Base-by-base conservation (phyloP, 495 filamentous ascomycete species). In the Xylaria castorea region DNA sequence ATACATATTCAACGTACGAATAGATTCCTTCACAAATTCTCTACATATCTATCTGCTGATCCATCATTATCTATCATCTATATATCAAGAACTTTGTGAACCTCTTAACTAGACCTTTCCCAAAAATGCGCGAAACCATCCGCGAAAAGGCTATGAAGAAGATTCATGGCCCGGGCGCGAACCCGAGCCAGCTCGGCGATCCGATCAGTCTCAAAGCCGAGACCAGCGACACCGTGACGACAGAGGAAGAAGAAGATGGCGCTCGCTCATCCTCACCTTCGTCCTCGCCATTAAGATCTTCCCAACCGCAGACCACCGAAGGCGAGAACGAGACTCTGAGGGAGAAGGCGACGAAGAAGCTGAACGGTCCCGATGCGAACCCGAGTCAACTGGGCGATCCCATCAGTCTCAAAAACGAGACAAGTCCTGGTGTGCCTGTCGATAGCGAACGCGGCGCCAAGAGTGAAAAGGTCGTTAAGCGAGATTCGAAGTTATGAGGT, bases 151-250 rank as follows among this genome's bases (percentile, higher is more conserved):
- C 82, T 18, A 78, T 76, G 51, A 78, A 82, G 55, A 84, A 82
- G 66, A 57, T 80, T 12, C 51, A 79, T 50, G 81, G 80, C 65
- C 77, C 76, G 1, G 50, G 77, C 46, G 82, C 81, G 67, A 85
- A 85, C 72, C 83, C 82, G 16, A 81, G 80, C 69, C 80, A 81
- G 61, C 78, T 85, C 0, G 83, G 82, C 58, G 84, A 85, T 70
- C 82, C 82, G 3, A 81, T 83, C 71, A 81, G 79, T 46, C 62
- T 85, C 36, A 84, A 85, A 53, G 80, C 81, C 32, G 84, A 85
- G 70, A 81, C 76, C 40, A 81, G 75, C 73, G 74, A 77, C 38
- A 66, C 62, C 51, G 34, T 76, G 30, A 74, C 77, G 2, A 76
- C 74, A 6, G 64, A 75, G 1, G 72, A 51, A 1, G 77, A 77